Evolutionary conservation across 257 asterid species (phyloP).

Genomic region (Solanum peruvianum): DNA sequence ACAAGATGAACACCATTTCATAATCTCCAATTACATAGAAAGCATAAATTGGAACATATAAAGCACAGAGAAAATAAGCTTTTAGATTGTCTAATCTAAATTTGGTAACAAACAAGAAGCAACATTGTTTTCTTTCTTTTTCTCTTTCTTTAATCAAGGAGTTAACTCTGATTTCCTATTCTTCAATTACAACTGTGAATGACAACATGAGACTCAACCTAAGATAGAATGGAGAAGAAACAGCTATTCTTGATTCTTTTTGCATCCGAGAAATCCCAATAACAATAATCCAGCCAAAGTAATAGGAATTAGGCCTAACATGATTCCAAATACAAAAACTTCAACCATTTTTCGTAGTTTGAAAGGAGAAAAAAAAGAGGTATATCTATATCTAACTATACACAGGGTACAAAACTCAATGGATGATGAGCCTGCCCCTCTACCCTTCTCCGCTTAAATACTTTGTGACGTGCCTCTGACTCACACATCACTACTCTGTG

Average conservation of each 20-base stretch:
- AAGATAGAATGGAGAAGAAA: not conserved
- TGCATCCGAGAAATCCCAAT: not conserved
- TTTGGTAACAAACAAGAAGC: not conserved
- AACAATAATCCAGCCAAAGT: no score
- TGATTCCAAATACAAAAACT: no score
- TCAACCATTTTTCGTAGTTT: no score
- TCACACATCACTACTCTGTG: not conserved
- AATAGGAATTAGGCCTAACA: no score
- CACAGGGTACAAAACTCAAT: not conserved
- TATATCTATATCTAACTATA: no score
- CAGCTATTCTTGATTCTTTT: not conserved
- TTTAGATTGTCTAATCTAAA: not conserved
- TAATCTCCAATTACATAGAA: not conserved
- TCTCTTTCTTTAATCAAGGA: not conserved
- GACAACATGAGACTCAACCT: not conserved
- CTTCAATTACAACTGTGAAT: not conserved
- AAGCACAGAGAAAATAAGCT: not conserved
- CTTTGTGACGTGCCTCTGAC: not conserved
- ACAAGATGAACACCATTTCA: no score
- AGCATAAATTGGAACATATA: not conserved
- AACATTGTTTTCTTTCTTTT: not conserved
- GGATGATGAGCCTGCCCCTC: not conserved
- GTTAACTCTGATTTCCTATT: not conserved
- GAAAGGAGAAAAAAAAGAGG: no score
- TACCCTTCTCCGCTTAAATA: not conserved